Evolutionary conservation across 1,139 yeast species (phyloP).

Genomic region (Eremothecium coryli): DNA sequence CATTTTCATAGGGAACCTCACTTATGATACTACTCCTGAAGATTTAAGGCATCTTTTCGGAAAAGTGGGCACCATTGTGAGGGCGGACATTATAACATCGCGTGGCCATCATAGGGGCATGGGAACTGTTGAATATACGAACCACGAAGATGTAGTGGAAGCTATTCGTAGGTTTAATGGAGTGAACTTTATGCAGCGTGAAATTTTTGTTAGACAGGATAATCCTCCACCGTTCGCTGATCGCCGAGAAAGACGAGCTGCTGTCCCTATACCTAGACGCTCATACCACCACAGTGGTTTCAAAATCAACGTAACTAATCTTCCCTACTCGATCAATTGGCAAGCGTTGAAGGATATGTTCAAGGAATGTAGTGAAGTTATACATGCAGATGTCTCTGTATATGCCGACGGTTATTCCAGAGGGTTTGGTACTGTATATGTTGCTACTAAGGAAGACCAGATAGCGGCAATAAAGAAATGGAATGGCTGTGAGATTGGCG

Average conservation of each 20-base stretch:
- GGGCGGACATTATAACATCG: constrained; percentile 81
- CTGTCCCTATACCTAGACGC: constrained; percentile 15
- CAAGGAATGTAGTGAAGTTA: constrained; percentile 64
- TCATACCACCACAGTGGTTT: constrained; percentile 36
- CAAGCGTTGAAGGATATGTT: constrained; percentile 79
- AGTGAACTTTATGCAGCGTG: constrained; percentile 61
- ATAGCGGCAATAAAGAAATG: constrained; percentile 50
- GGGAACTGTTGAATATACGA: constrained; percentile 85
- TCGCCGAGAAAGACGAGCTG: constrained; percentile 14
- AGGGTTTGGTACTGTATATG: constrained; percentile 77
- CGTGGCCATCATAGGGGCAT: constrained; percentile 83
- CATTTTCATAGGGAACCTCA: constrained; percentile 64
- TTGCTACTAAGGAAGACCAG: constrained; percentile 51
- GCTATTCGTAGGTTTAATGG: constrained; percentile 73
- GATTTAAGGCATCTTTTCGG: constrained; percentile 54
- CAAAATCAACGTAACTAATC: constrained; percentile 73
- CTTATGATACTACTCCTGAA: constrained; percentile 51
- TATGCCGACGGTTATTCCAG: constrained; percentile 69
- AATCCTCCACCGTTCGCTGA: constrained; percentile 56
- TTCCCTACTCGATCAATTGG: constrained; percentile 77
- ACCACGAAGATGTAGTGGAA: constrained; percentile 55
- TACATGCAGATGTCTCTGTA: constrained; percentile 69
- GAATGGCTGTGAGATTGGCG: constrained; percentile 60
- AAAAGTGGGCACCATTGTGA: constrained; percentile 60
- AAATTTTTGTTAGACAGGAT: constrained; percentile 84